phyloP scores from a whole-genome alignment of 768 basidiomycete genomes.

The Leccinum boreale region DNA sequence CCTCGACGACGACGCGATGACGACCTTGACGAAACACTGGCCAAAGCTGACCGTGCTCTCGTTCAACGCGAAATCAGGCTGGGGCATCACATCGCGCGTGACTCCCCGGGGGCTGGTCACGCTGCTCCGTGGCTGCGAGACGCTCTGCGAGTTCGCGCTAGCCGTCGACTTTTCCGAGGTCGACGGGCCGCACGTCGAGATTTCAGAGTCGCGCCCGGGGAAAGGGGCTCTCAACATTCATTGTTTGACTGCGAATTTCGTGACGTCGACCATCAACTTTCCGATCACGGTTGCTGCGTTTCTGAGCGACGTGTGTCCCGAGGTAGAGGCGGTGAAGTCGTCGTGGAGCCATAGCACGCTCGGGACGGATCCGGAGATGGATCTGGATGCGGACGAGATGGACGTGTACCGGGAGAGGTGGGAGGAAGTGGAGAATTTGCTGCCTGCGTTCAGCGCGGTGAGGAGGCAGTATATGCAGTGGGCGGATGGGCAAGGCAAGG shows the following conservation, averaged over 20 bases:
- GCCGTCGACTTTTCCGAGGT: conserved; percentile 20
- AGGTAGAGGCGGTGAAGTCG: conserved; percentile 8
- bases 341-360: conserved; percentile 7
- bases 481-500: not conserved
- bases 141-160: conserved; percentile 14
- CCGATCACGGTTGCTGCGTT: conserved; percentile 25
- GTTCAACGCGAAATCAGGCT: conserved; percentile 18
- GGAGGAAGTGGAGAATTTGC: conserved; percentile 21
- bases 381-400: conserved; percentile 3
- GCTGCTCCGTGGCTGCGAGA: conserved; percentile 14
- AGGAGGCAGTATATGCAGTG: conserved; percentile 17
- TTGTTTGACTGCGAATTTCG: conserved; percentile 15
- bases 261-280: conserved; percentile 18
- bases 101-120: conserved; percentile 22
- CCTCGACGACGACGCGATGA: conserved; percentile 22
- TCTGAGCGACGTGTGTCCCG: conserved; percentile 24
- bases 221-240: conserved; percentile 7
- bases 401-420: conserved; percentile 13
- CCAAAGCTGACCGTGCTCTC: conserved; percentile 9
- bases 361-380: conserved; percentile 1
- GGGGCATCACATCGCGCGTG: conserved; percentile 16
- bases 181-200: not conserved
- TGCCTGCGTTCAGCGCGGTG: conserved; percentile 22
- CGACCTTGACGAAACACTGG: conserved; percentile 20
- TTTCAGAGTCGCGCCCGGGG: conserved; percentile 3